These are phyloP conservation scores for Scenedesmus sp. DNA, from an alignment of 163 green algal species.

Conservation along the genomic window DNA sequence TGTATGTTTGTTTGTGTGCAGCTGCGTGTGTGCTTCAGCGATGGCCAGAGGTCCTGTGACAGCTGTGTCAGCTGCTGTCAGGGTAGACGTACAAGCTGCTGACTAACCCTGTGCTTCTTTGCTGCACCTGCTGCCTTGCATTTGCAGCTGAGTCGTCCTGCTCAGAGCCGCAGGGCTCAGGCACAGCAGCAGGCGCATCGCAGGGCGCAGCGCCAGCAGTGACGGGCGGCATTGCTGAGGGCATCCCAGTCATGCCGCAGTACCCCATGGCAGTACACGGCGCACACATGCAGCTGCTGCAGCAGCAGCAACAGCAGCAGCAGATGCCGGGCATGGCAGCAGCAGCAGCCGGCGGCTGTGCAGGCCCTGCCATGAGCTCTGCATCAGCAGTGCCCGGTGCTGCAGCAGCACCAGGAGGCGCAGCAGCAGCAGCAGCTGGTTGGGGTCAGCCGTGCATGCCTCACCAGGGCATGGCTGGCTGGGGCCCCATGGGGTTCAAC, in stretches of 20 bases:
- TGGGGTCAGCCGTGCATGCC: slow-evolving; percentile 22
- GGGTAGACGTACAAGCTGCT: not conserved
- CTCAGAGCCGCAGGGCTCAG: slow-evolving; percentile 14
- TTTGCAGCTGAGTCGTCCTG: slow-evolving; percentile 46
- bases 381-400: not conserved
- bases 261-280: not conserved
- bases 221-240: slow-evolving; percentile 40
- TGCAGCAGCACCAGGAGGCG: not conserved
- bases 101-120: too few relatives aligned
- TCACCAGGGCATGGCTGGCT: slow-evolving; percentile 11
- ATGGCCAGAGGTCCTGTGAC: too few relatives aligned
- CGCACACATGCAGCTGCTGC: not conserved
- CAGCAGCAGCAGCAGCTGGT: slow-evolving; percentile 14
- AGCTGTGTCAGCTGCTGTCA: not conserved
- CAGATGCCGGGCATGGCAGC: slow-evolving; percentile 14
- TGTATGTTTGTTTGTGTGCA: not conserved
- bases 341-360: not conserved
- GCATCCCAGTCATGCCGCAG: slow-evolving; percentile 29
- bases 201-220: not conserved
- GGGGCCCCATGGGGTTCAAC: slow-evolving; percentile 31
- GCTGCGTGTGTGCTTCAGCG: not conserved
- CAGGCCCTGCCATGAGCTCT: not conserved
- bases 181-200: not conserved
- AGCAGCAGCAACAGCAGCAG: slow-evolving; percentile 17
- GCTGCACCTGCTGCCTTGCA: not conserved